Percentiles rank a stretch among this genome's conserved stretches.
Conservation (phyloP, 108 stramenopile genomes). For the Seminavis robusta region DNA sequence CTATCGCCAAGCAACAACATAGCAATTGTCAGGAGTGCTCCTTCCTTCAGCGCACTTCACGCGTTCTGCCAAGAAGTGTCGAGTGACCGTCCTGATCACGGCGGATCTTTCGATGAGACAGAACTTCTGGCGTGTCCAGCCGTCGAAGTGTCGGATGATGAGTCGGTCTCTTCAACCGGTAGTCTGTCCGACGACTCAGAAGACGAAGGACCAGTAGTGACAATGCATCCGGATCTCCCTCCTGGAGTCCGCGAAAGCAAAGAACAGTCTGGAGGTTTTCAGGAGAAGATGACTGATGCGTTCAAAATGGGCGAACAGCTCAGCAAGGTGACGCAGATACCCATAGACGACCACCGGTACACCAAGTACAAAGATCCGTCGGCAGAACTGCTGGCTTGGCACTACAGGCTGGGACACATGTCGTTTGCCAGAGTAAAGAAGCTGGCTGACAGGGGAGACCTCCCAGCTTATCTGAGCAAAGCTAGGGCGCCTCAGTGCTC, state of each 20-base stretch:
- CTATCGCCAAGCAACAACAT: constrained; percentile 1
- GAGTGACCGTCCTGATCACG: too few relatives aligned
- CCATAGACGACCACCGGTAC: too few relatives aligned
- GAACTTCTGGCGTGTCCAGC: neutral
- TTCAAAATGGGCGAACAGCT: neutral
- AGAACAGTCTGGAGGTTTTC: neutral
- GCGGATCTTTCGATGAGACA: too few relatives aligned
- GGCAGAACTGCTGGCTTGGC: constrained; percentile 21
- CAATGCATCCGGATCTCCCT: neutral
- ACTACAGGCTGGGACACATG: too few relatives aligned
- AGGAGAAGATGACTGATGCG: neutral
- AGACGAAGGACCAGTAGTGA: too few relatives aligned
- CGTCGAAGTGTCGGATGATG: too few relatives aligned
- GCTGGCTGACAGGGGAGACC: constrained; percentile 12
- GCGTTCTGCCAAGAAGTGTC: too few relatives aligned
- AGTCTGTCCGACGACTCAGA: too few relatives aligned
- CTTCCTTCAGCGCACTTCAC: too few relatives aligned
- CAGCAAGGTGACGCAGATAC: neutral
- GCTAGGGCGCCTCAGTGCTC: constrained; percentile 26
- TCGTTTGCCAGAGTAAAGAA: constrained; percentile 7
- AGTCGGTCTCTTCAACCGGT: neutral
- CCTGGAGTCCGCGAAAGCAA: neutral
- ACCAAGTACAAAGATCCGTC: constrained; percentile 5
- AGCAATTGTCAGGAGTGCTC: neutral
- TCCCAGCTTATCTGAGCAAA: constrained; percentile 19